phyloP scores from a whole-genome alignment of 495 filamentous ascomycete species.

The Aspergillus cavernicola region DNA sequence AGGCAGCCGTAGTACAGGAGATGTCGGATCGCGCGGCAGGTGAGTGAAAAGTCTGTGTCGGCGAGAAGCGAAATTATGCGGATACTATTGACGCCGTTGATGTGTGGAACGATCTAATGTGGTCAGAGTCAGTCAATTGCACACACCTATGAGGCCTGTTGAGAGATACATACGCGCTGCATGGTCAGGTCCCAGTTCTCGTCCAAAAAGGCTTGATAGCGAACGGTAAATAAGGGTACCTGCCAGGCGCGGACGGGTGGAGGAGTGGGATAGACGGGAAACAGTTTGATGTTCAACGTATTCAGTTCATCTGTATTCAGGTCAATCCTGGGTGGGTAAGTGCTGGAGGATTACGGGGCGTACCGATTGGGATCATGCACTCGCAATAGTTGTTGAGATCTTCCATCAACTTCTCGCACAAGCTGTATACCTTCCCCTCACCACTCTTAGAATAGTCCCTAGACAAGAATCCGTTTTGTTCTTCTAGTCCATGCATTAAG shows the following conservation, averaged over 20 bases:
- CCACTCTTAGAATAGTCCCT: slow-evolving; percentile 43
- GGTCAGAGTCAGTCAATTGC: background rate
- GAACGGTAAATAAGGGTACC: slow-evolving; percentile 85
- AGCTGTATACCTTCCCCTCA: slow-evolving; percentile 65
- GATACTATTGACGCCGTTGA: slow-evolving; percentile 87
- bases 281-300: slow-evolving; percentile 94
- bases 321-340: slow-evolving; percentile 9
- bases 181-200: slow-evolving; percentile 91
- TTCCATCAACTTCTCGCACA: slow-evolving; percentile 89
- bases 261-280: slow-evolving; percentile 75
- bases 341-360: background rate
- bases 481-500: slow-evolving; percentile 82
- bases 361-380: slow-evolving; percentile 93
- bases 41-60: slow-evolving; percentile 79
- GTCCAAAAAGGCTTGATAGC: slow-evolving; percentile 69
- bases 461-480: slow-evolving; percentile 72
- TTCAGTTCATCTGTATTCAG: slow-evolving; percentile 71
- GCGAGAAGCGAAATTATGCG: slow-evolving; percentile 77
- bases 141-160: background rate
- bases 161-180: slow-evolving; percentile 51
- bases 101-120: slow-evolving; percentile 64
- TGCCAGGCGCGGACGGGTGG: slow-evolving; percentile 78
- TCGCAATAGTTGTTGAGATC: slow-evolving; percentile 96
- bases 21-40: slow-evolving; percentile 79
- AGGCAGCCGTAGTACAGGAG: slow-evolving; percentile 87